Evolutionary conservation across 139 green algal genomes (phyloP).

Genomic region (Eudorina sp.): DNA sequence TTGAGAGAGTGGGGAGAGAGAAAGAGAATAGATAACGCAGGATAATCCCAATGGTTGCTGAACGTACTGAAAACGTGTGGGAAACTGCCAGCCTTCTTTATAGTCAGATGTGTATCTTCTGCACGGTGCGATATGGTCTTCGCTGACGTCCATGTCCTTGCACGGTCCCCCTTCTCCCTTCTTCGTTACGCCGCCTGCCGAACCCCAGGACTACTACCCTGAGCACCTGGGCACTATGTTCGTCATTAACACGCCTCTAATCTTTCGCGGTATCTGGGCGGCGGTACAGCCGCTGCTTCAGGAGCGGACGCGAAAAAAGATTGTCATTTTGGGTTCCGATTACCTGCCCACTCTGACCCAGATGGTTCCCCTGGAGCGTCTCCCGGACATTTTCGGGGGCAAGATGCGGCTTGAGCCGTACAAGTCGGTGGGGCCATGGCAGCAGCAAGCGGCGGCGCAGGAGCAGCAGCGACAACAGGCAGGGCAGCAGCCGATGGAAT

Average conservation of each 20-base stretch:
- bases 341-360: conserved; percentile 36
- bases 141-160: no score
- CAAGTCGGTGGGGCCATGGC: conserved; percentile 31
- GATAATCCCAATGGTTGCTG: no score
- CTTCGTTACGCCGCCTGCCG: no score
- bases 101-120: no score
- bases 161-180: background rate
- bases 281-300: conserved; percentile 63
- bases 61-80: no score
- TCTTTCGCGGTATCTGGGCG: conserved; percentile 59
- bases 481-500: background rate
- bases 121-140: no score
- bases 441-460: background rate
- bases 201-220: conserved; percentile 71
- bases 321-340: conserved; percentile 44
- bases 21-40: no score
- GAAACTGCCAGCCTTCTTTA: no score
- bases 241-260: conserved; percentile 60
- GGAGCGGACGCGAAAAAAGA: conserved; percentile 70
- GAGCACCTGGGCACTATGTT: conserved; percentile 68
- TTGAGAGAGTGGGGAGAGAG: no score
- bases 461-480: background rate
- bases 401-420: background rate
- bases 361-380: conserved; percentile 31
- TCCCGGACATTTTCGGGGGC: conserved; percentile 23